Conservation (phyloP, 2,329 filamentous ascomycete species). For the Penicillium sp. region DNA sequence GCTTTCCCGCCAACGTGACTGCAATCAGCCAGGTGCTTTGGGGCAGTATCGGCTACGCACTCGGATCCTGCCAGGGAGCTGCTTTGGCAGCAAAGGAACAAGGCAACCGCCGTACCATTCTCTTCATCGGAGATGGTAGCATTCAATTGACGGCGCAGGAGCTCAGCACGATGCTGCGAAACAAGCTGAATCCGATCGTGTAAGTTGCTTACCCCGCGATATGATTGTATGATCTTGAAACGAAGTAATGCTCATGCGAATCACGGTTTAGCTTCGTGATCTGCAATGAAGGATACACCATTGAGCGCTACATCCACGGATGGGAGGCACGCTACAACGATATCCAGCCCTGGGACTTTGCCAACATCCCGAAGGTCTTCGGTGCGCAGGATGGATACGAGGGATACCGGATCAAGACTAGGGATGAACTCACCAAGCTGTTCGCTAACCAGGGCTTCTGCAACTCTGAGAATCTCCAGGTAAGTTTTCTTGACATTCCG, state of each 20-base stretch:
- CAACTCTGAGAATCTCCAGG: conserved; percentile 49
- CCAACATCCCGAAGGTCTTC: conserved; percentile 65
- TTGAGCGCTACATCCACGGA: conserved; percentile 84
- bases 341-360: conserved; percentile 71
- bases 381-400: conserved; percentile 59
- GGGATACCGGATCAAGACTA: conserved; percentile 67
- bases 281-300: conserved; percentile 85
- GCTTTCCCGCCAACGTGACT: conserved; percentile 73
- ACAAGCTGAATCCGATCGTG: conserved; percentile 72
- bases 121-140: conserved; percentile 86
- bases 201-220: conserved; percentile 45
- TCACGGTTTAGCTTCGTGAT: conserved; percentile 61
- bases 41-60: conserved; percentile 65
- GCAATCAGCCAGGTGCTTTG: conserved; percentile 76
- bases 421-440: conserved; percentile 64
- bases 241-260: neutral
- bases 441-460: conserved; percentile 63
- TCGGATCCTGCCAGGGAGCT: conserved; percentile 64
- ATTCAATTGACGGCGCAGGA: conserved; percentile 84
- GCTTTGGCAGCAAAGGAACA: conserved; percentile 70
- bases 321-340: conserved; percentile 79
- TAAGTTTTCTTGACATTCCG: conserved; percentile 20
- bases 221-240: too few species aligned
- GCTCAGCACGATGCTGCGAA: conserved; percentile 76
- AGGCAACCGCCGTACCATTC: conserved; percentile 64